Conservation (phyloP, 176 grass and related monocot genomes). For the bread wheat (Triticum aestivum) region DNA sequence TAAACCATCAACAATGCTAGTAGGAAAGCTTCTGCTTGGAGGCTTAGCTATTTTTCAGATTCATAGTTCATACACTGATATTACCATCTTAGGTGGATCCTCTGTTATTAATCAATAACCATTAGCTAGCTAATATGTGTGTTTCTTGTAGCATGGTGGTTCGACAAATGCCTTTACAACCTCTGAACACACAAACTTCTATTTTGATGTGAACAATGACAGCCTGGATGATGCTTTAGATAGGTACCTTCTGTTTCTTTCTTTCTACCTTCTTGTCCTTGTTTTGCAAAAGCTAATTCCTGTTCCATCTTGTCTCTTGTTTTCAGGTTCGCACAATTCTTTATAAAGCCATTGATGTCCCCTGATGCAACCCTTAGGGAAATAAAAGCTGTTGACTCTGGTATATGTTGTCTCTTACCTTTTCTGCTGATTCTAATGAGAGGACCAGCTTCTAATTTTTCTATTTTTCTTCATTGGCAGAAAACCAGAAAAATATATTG, state of each 20-base stretch:
- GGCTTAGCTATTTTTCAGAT: not conserved
- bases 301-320: slow-evolving; percentile 13
- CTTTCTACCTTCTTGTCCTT: slow-evolving; percentile 23
- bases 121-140: slow-evolving; percentile 28
- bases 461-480: slow-evolving; percentile 24
- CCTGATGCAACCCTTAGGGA: slow-evolving; percentile 87
- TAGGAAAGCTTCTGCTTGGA: slow-evolving; percentile 17
- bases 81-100: slow-evolving; percentile 14
- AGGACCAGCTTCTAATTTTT: slow-evolving; percentile 18
- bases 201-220: slow-evolving; percentile 89
- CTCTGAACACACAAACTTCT: slow-evolving; percentile 78
- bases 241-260: slow-evolving; percentile 48
- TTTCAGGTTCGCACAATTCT: slow-evolving; percentile 94
- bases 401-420: slow-evolving; percentile 42
- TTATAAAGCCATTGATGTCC: slow-evolving; percentile 96
- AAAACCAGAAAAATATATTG: slow-evolving; percentile 96
- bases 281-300: slow-evolving; percentile 30
- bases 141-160: slow-evolving; percentile 83
- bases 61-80: slow-evolving; percentile 21
- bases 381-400: slow-evolving; percentile 98
- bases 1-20: not conserved
- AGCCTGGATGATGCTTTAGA: slow-evolving; percentile 85
- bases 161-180: slow-evolving; percentile 88
- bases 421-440: not conserved
- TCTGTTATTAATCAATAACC: slow-evolving; percentile 21